These are phyloP conservation scores for Encephalitozoon intestinalis DNA, from an alignment of 371 early-diverging fungal species.

Conservation along the genomic window DNA sequence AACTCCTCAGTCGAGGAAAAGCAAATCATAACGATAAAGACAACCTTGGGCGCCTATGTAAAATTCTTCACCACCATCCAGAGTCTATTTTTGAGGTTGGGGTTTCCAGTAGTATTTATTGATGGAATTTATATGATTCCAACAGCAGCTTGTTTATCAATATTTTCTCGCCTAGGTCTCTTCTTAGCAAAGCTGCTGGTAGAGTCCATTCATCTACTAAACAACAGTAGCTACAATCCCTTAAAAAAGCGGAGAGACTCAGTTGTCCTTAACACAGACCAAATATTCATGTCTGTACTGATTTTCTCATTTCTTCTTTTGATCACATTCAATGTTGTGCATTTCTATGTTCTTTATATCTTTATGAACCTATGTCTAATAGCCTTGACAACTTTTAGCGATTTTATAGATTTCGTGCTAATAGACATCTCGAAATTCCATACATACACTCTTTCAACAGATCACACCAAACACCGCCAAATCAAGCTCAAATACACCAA, in stretches of 20 bases:
- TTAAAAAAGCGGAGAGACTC: constrained; percentile 24
- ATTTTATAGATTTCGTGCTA: not conserved
- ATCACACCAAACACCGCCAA: not conserved
- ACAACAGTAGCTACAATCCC: constrained; percentile 10
- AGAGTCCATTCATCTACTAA: constrained; percentile 8
- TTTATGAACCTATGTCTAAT: not conserved
- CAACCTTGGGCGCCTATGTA: not conserved
- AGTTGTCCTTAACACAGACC: constrained; percentile 12
- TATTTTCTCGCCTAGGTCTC: not conserved
- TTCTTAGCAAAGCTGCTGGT: not conserved
- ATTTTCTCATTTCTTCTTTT: constrained; percentile 8
- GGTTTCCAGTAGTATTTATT: not conserved
- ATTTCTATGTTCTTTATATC: not conserved
- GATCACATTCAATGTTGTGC: not conserved
- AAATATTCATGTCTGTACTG: constrained; percentile 19
- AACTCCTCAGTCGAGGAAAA: not conserved
- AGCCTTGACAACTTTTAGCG: not conserved
- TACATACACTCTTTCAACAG: not conserved
- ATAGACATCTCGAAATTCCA: not conserved
- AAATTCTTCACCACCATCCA: not conserved
- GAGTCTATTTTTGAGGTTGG: not conserved
- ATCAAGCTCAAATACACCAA: not conserved
- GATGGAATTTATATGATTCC: not conserved
- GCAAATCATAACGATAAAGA: not conserved
- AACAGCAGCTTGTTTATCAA: not conserved